Conservation (phyloP, 768 basidiomycete genomes). For the Dioszegia hungarica region DNA sequence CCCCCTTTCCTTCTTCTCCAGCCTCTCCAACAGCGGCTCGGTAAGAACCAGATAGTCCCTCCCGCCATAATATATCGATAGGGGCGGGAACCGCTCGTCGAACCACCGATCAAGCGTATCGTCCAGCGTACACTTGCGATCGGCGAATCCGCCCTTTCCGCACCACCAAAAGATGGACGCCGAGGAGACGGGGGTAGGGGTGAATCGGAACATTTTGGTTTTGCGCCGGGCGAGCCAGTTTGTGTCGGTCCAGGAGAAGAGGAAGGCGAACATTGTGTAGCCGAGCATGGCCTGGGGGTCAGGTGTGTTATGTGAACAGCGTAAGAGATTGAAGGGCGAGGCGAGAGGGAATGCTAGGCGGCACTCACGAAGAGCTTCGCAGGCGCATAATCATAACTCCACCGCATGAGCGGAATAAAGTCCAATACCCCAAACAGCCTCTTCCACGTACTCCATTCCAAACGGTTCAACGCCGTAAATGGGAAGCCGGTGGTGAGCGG, state of each 20-base stretch:
- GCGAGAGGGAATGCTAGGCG: neutral
- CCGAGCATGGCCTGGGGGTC: constrained; percentile 43
- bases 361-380: constrained; percentile 50
- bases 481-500: constrained; percentile 55
- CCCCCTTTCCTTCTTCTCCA: constrained; percentile 51
- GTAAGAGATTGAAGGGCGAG: too few relatives aligned
- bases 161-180: constrained; percentile 54
- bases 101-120: constrained; percentile 52
- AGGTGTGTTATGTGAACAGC: neutral
- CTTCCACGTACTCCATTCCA: constrained; percentile 54
- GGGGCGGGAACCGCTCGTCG: constrained; percentile 53
- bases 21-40: constrained; percentile 53
- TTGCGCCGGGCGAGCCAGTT: constrained; percentile 55
- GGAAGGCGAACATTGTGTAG: constrained; percentile 55
- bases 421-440: constrained; percentile 54
- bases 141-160: constrained; percentile 53
- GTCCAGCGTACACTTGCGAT: constrained; percentile 51
- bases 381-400: constrained; percentile 53
- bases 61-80: constrained; percentile 52
- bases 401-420: constrained; percentile 56
- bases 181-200: constrained; percentile 53
- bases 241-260: constrained; percentile 55
- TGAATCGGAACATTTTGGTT: constrained; percentile 56
- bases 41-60: constrained; percentile 52
- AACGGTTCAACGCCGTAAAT: constrained; percentile 52